Evolutionary conservation across 148 eudicot species (phyloP), one percentile per base, ranked within the genome.

Genomic region (Agrostemma githago): DNA sequence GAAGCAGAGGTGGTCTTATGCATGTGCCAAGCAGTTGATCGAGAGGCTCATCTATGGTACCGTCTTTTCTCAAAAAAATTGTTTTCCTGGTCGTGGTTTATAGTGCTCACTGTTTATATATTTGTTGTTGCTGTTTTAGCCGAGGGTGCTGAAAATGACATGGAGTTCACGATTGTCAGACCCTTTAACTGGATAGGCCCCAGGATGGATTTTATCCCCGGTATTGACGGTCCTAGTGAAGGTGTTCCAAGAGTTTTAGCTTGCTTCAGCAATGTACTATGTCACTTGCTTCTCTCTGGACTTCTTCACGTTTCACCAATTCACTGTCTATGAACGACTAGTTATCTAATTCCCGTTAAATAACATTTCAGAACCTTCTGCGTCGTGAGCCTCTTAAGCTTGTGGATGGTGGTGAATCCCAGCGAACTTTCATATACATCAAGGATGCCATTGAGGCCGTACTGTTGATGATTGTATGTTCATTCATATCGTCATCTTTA

Each of bases 121-220:
- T 65, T 39, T 38, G 14, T 73, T 26, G 12, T 67, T 72, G 11
- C 15, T 66, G 66, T 89, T 26, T 26, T 26, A 92, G 98, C 96
- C 46, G 99, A 95, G 90, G 97, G 99, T 75, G 96, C 97, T 19
- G 97, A 95, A 79, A 95, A 95, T 74, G 94, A 86, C 73, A 92
- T 92, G 70, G 89, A 82, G 97, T 96, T 73, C 97, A 40, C 98
- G 21, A 91, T 91, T 70, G 96, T 91, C 84, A 97, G 96, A 77
- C 99, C 99, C 76, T 95, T 95, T 72, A 95, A 95, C 85, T 92
- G 99, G 97, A 95, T 95, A 75, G 97, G 99, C 83, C 99, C 99
- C 21, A 83, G 97, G 83, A 95, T 95, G 98, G 98, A 95, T 82
- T 95, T 95, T 84, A 95, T 95, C 42, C 98, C 98, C 4, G 98